Evolutionary conservation across 176 grass and related monocot species (phyloP).

Genomic region (Rhipidocladum racemiflorum): DNA sequence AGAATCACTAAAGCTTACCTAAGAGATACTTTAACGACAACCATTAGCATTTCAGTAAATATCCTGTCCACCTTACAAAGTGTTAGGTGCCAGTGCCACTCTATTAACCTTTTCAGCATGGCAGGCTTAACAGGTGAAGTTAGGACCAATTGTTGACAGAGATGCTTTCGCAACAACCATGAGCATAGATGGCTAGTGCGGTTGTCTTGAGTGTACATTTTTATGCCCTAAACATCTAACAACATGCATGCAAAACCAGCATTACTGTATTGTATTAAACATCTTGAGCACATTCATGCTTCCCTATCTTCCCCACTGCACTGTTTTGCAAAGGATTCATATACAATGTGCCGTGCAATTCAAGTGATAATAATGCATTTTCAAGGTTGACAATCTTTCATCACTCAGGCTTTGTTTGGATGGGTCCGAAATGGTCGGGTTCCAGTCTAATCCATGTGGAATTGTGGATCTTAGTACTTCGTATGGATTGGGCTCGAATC

Average conservation of each 20-base stretch:
- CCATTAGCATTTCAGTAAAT: constrained; percentile 16
- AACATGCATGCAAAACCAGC: neutral
- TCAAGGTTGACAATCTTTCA: neutral
- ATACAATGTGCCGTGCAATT: neutral
- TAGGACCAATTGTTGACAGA: constrained; percentile 29
- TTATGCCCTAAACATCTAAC: neutral
- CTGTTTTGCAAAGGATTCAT: neutral
- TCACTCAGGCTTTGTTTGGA: neutral
- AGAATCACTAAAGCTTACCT: neutral
- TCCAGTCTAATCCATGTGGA: neutral
- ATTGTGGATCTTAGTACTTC: neutral
- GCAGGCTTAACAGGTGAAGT: constrained; percentile 6
- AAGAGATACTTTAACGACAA: constrained; percentile 11
- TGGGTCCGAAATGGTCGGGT: neutral
- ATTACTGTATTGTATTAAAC: neutral
- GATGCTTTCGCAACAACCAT: neutral
- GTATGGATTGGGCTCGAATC: neutral
- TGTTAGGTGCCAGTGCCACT: constrained; percentile 14
- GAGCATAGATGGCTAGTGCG: neutral
- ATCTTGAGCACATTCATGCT: neutral
- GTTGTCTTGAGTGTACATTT: neutral
- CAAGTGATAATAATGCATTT: neutral
- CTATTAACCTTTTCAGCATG: neutral
- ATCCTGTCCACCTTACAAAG: constrained; percentile 9
- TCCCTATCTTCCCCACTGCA: neutral